Evolutionary conservation across 2,329 filamentous ascomycete genomes (phyloP).

Genomic region (Cladosporium sp.): DNA sequence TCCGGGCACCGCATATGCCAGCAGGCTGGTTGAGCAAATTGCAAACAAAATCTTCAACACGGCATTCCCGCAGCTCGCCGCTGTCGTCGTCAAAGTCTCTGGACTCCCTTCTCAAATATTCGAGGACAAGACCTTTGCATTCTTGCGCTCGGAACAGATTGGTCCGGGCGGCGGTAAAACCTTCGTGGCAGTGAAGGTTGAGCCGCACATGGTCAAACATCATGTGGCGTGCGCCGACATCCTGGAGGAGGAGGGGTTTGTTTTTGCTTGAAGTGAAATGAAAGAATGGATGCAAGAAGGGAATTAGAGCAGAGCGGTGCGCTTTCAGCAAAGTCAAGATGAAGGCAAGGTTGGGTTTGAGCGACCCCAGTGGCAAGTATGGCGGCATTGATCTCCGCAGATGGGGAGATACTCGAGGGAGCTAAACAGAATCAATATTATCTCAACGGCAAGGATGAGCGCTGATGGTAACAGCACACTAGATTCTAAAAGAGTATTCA

Average conservation of each 20-base stretch:
- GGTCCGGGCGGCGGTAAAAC: neutral
- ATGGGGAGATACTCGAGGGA: too few species aligned
- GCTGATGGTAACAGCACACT: too few species aligned
- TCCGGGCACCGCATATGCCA: neutral
- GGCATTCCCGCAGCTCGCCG: neutral
- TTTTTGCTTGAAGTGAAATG: neutral
- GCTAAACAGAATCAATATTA: too few species aligned
- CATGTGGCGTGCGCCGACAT: neutral
- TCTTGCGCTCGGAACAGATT: neutral
- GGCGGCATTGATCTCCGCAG: too few species aligned
- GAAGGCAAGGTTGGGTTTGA: neutral
- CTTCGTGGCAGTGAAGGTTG: neutral
- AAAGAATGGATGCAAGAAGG: neutral
- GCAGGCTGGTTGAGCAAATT: neutral
- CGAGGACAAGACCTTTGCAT: neutral
- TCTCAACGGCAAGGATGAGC: too few species aligned
- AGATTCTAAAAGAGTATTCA: too few species aligned
- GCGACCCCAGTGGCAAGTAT: too few species aligned
- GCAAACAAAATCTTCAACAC: neutral
- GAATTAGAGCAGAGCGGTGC: neutral
- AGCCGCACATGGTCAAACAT: slow-evolving; percentile 4
- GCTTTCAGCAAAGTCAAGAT: neutral
- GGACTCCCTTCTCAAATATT: neutral
- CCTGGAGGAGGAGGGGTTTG: neutral
- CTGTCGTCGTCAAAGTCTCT: neutral